phyloP scores from a whole-genome alignment of 2,329 filamentous ascomycete species.

The Sclerotinia borealis region DNA sequence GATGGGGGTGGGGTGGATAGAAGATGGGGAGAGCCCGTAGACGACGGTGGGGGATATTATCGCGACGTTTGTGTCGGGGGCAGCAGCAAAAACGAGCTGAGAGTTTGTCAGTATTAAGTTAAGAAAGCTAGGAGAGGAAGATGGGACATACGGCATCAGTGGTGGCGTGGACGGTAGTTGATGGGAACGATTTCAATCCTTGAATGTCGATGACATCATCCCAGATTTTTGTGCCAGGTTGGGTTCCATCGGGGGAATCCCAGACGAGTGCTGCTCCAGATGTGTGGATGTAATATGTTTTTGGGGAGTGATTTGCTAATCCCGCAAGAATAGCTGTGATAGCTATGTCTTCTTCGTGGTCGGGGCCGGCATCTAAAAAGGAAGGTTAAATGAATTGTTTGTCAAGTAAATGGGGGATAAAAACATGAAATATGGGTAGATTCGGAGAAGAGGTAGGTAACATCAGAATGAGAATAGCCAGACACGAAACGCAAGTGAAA shows the following conservation, averaged over 20 bases:
- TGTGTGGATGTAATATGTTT: constrained; percentile 18
- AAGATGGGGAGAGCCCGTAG: constrained; percentile 17
- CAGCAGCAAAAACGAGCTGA: constrained; percentile 2
- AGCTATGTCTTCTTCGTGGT: constrained; percentile 3
- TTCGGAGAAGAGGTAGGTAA: not conserved
- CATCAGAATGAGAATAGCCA: not conserved
- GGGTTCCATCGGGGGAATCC: constrained; percentile 15
- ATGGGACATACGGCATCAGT: not conserved
- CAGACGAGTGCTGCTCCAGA: constrained; percentile 13
- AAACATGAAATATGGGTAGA: too few relatives aligned
- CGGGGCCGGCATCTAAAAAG: constrained; percentile 10
- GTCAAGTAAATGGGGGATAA: not conserved
- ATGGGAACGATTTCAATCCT: constrained; percentile 10
- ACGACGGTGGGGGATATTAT: constrained; percentile 15
- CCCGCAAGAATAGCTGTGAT: constrained; percentile 15
- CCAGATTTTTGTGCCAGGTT: constrained; percentile 5
- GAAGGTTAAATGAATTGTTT: not conserved
- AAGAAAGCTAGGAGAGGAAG: not conserved
- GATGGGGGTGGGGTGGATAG: constrained; percentile 14
- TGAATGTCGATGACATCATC: constrained; percentile 18
- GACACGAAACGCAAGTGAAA: not conserved
- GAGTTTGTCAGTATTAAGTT: not conserved
- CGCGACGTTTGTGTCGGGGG: constrained; percentile 10
- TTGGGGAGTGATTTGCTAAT: not conserved
- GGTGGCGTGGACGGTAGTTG: not conserved